phyloP scores from a whole-genome alignment of 2,329 filamentous ascomycete species.

The Chalaropsis ovoidea region DNA sequence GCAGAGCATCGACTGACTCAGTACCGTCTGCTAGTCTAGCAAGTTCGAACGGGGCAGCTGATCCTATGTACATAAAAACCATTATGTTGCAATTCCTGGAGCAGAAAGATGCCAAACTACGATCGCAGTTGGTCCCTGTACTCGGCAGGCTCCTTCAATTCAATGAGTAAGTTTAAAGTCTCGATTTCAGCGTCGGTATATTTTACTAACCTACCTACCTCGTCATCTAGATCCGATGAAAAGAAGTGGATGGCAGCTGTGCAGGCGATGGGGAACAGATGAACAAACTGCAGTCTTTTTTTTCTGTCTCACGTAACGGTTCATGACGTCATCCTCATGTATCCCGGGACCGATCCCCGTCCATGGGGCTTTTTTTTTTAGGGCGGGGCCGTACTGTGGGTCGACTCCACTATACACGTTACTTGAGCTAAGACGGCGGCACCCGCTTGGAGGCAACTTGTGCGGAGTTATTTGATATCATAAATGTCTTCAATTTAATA shows the following conservation, averaged over 20 bases:
- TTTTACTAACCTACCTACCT: conserved; percentile 27
- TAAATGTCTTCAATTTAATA: neutral
- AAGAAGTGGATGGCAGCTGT: conserved; percentile 30
- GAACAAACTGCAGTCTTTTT: neutral
- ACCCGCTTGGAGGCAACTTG: neutral
- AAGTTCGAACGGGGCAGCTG: conserved; percentile 32
- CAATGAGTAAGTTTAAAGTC: conserved; percentile 50
- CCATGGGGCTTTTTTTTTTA: neutral
- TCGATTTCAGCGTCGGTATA: neutral
- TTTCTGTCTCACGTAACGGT: neutral
- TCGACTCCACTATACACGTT: conserved; percentile 19
- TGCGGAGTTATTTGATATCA: neutral
- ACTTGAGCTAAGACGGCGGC: conserved; percentile 1
- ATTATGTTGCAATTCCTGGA: conserved; percentile 73
- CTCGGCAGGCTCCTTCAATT: conserved; percentile 66
- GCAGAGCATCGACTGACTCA: conserved; percentile 39
- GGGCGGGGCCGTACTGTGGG: conserved; percentile 13
- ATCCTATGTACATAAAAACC: conserved; percentile 64
- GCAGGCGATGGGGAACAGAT: conserved; percentile 28
- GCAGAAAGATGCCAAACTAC: conserved; percentile 65
- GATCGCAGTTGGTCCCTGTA: conserved; percentile 67
- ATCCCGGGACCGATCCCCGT: neutral
- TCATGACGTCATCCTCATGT: neutral
- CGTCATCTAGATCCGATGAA: conserved; percentile 28
- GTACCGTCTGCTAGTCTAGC: conserved; percentile 29